phyloP scores from a whole-genome alignment of 2,329 filamentous ascomycete species.

The Raffaelea arxii region DNA sequence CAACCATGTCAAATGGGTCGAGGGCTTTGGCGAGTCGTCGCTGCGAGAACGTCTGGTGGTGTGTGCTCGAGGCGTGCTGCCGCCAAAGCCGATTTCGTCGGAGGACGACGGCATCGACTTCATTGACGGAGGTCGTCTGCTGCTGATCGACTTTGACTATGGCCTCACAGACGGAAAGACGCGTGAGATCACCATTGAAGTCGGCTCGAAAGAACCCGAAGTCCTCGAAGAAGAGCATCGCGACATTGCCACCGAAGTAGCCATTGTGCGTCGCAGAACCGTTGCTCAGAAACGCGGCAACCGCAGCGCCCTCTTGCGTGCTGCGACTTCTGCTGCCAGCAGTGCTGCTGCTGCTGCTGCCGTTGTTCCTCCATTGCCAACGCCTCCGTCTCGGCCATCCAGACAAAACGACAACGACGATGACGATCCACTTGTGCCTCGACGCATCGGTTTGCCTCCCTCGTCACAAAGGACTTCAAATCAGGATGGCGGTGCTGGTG shows the following conservation, averaged over 20 bases:
- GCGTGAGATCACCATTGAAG: conserved; percentile 57
- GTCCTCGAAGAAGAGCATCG: conserved; percentile 62
- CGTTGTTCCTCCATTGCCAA: not conserved
- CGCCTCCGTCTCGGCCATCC: not conserved
- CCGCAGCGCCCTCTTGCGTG: conserved; percentile 36
- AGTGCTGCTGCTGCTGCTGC: not conserved
- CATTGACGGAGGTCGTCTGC: conserved; percentile 67
- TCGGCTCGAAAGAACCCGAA: conserved; percentile 61
- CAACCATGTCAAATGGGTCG: conserved; percentile 63
- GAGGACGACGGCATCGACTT: conserved; percentile 67
- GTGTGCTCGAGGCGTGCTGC: conserved; percentile 60
- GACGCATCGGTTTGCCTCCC: conserved; percentile 31
- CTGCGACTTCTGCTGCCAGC: conserved; percentile 32
- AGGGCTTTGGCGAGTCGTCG: conserved; percentile 37
- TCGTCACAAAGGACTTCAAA: no score
- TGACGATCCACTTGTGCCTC: conserved; percentile 44
- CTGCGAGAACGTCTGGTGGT: conserved; percentile 53
- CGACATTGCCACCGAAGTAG: conserved; percentile 69
- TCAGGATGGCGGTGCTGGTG: conserved; percentile 9
- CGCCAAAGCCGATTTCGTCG: conserved; percentile 39
- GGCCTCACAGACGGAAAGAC: conserved; percentile 43
- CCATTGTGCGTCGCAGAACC: conserved; percentile 65
- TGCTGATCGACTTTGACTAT: conserved; percentile 66
- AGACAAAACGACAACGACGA: conserved; percentile 17
- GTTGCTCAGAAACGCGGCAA: conserved; percentile 51